phyloP scores from a whole-genome alignment of 1,284 basidiomycete genomes.

The Austropuccinia psidii region DNA sequence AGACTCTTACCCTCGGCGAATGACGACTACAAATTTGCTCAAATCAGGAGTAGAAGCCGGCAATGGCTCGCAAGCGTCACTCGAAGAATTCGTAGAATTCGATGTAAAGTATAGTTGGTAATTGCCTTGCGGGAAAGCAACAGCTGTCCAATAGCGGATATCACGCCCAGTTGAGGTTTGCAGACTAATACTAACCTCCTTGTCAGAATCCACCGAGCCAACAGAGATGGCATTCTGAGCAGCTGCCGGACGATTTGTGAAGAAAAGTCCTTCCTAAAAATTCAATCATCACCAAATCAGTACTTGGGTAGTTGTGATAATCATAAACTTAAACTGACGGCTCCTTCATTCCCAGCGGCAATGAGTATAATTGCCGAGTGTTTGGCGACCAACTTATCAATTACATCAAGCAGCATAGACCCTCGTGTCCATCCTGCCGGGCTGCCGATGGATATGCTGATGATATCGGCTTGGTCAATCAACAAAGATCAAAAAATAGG shows the following conservation, averaged over 20 bases:
- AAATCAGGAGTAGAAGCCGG: conserved; percentile 23
- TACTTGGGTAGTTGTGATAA: neutral
- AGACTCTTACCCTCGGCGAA: conserved; percentile 27
- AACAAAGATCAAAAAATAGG: neutral
- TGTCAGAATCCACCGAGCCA: conserved; percentile 17
- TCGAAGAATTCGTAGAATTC: conserved; percentile 2
- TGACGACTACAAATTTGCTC: conserved; percentile 15
- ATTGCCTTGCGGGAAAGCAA: conserved; percentile 2
- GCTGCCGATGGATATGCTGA: conserved; percentile 20
- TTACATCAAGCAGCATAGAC: conserved; percentile 7
- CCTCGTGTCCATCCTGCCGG: conserved; percentile 31
- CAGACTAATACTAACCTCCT: neutral
- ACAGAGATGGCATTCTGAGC: conserved; percentile 27
- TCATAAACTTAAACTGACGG: neutral
- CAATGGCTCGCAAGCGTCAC: conserved; percentile 27
- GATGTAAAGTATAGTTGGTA: conserved; percentile 26
- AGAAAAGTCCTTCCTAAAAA: conserved; percentile 28
- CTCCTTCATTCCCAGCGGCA: conserved; percentile 37
- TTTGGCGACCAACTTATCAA: conserved; percentile 16
- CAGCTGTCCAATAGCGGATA: conserved; percentile 24
- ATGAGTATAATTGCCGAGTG: conserved; percentile 15
- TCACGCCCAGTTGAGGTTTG: conserved; percentile 12
- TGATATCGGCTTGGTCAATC: conserved; percentile 32
- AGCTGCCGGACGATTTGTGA: conserved; percentile 15
- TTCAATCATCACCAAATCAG: neutral